Base-by-base conservation (phyloP, 2,329 filamentous ascomycete species). In the Fusarium brevicatenulatum region DNA sequence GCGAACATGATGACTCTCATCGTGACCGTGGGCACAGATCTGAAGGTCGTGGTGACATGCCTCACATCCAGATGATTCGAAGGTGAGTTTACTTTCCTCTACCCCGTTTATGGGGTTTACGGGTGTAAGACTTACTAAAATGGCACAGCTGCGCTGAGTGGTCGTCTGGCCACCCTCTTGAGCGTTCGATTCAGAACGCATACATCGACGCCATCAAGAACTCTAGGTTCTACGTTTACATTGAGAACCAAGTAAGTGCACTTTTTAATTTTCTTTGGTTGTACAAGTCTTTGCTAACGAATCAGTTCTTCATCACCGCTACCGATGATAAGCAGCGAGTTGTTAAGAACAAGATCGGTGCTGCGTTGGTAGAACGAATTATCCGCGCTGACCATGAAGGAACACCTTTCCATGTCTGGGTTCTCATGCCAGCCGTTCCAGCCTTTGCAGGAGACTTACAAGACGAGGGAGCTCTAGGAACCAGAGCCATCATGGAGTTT, bases 401-500 rank as follows among this genome's bases (percentile, higher is more conserved):
- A 42, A 87, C 94, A 74, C 85, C 88, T 64, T 97, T 93, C 84
- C 91, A 92, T 72, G 87, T 95, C 73, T 91, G 95, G 72, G 88
- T 96, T 25, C 84, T 92, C 66, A 96, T 96, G 82, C 93, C 93
- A 1, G 89, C 93, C 4, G 91, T 97, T 1, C 94, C 93, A 12
- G 94, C 91, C 4, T 97, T 97, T 78, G 92, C 94, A 4, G 94
- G 94, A 9, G 93, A 96, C 76, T 85, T 97, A 54, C 89, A 92
- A 76, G 87, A 87, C 1, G 91, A 95, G 58, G 91, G 89, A 28
- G 91, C 92, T 13, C 85, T 95, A 3, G 92, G 92, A 28, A 96
- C 93, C 1, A 87, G 94, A 40, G 94, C 93, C 9, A 95, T 97
- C 77, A 95, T 96, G 92, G 93, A 96, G 79, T 95, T 92, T 80